phyloP scores from a whole-genome alignment of 371 early-diverging fungal species.

The Mortierella sp. region DNA sequence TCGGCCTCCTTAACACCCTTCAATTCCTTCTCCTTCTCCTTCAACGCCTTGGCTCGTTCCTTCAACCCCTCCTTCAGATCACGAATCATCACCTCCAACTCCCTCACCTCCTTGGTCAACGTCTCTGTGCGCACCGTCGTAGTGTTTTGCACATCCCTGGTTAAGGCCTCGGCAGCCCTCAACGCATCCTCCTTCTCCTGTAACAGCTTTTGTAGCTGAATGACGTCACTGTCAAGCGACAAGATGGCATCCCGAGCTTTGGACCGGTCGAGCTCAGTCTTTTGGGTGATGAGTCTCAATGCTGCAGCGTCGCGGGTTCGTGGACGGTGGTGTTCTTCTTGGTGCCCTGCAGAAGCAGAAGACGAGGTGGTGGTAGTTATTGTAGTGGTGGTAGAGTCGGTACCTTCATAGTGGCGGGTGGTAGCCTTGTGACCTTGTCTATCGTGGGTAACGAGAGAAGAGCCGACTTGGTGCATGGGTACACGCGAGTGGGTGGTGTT shows the following conservation, averaged over 20 bases:
- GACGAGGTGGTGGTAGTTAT: not conserved
- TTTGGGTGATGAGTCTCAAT: conserved; percentile 7
- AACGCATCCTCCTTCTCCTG: conserved; percentile 21
- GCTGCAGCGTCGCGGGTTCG: conserved; percentile 11
- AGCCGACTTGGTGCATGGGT: no score
- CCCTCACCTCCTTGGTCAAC: conserved; percentile 10
- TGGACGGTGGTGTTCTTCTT: not conserved
- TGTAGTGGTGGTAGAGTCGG: not conserved
- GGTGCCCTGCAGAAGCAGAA: not conserved
- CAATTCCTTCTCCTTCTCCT: not conserved
- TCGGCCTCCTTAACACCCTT: not conserved
- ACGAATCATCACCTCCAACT: not conserved
- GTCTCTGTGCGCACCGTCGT: conserved; percentile 2
- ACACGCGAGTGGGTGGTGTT: not conserved
- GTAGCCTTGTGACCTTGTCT: not conserved
- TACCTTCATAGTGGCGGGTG: not conserved
- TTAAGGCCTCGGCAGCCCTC: conserved; percentile 3
- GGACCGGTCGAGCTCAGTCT: conserved; percentile 13
- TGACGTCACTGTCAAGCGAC: conserved; percentile 18
- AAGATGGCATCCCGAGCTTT: conserved; percentile 12
- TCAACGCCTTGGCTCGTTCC: not conserved
- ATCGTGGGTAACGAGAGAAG: no score
- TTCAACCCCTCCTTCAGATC: not conserved
- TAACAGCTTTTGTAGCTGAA: conserved; percentile 18
- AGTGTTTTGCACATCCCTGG: not conserved